A percentile compares a stretch with the other conserved stretches of the same genome.
phyloP scores from a whole-genome alignment of 2,329 filamentous ascomycete species.

The Aspergillus sp. region DNA sequence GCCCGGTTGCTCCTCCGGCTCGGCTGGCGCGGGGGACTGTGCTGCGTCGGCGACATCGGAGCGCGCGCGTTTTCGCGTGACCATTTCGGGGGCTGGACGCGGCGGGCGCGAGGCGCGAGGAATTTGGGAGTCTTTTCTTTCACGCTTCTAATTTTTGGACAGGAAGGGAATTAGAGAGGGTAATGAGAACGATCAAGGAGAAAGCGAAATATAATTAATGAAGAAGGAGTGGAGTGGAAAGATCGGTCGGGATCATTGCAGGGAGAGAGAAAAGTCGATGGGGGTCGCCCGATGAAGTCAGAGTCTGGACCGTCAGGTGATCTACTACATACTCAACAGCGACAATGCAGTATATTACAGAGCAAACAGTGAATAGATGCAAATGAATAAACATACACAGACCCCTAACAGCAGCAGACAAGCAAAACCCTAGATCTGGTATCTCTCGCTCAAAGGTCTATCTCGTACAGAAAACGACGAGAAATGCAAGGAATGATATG shows the following conservation, averaged over 20 bases:
- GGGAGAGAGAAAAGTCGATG: conserved; percentile 14
- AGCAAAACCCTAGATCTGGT: conserved; percentile 30
- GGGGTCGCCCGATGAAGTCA: conserved; percentile 21
- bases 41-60: conserved; percentile 47
- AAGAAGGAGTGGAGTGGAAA: conserved; percentile 3
- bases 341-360: too few species aligned
- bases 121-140: conserved; percentile 1
- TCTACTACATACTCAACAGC: not conserved
- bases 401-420: conserved; percentile 7
- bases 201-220: not conserved
- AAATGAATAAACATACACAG: not conserved
- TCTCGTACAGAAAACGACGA: conserved; percentile 24
- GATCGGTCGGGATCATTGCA: conserved; percentile 13
- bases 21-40: conserved; percentile 21
- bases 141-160: not conserved
- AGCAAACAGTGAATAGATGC: not conserved
- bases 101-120: conserved; percentile 13
- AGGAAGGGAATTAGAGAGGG: not conserved
- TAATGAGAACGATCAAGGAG: not conserved
- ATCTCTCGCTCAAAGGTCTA: conserved; percentile 34
- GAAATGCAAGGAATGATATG: conserved; percentile 24
- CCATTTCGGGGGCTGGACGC: conserved; percentile 36
- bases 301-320: conserved; percentile 20
- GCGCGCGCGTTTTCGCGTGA: conserved; percentile 47
- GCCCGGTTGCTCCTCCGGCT: conserved; percentile 25